Base-by-base conservation (phyloP, 345 rosid species). In the Abelmoschus esculentus region DNA sequence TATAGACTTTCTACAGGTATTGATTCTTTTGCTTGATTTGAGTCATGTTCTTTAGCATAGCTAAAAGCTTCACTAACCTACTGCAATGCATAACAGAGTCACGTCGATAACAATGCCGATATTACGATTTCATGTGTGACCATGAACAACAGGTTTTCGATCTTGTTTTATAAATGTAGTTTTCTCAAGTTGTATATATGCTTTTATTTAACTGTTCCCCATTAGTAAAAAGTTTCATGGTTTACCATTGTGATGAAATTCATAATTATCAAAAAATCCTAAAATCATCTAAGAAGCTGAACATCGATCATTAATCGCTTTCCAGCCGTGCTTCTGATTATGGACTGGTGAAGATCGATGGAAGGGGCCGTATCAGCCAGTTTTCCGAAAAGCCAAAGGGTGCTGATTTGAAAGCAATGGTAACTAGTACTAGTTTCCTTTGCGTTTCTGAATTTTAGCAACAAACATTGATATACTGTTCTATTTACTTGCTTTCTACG, bases 301-400 rank as follows among this genome's bases (percentile, higher is more conserved):
- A 53, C 18, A 13, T 70, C 42, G 54, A 28, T 75, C 49, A 66
- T 8, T 2, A 3, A 7, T n/a, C 17, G 11, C 32, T 61, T 80
- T 77, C 69, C 84, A 93, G 98, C 76, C 96, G 96, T 58, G 96
- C 99, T 70, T 89, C 93, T 18, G 96, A 91, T 57, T 93, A 81
- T 80, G 97, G 99, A 80, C 80, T 93, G 79, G 86, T 93, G 81
- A 91, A 88, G 72, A 74, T 88, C 42, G 96, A 91, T 67, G 75
- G 82, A 77, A 80, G 80, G n/a, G 96, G 97, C 47, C 84, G 76
- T 61, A 73, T 93, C 46, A 68, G 82, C 74, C 90, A 91, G 61
- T 95, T 95, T 71, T 74, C 88, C 68, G 96, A 95, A 75, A 95
- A 95, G 78, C 99, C 99, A 54, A 86, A 74, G 78, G 96, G 91